Conservation (phyloP, 2,329 filamentous ascomycete genomes). For the Biscogniauxia marginata region DNA sequence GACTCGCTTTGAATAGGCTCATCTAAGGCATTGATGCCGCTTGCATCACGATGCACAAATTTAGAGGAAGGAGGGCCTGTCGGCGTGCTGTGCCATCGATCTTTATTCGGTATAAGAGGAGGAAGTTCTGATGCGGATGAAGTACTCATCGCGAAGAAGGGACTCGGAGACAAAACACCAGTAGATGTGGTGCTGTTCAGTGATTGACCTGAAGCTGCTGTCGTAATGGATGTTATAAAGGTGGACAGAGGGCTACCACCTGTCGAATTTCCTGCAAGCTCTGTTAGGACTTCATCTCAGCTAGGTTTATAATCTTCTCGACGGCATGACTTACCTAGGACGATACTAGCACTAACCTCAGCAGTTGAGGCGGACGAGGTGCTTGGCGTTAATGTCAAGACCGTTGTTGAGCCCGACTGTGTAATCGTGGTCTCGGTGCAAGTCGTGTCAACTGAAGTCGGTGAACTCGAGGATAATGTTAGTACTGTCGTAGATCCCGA, state of each 20-base stretch:
- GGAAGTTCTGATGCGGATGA: constrained; percentile 1
- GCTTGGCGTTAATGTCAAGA: constrained; percentile 9
- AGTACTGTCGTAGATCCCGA: constrained; percentile 11
- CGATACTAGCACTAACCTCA: constrained; percentile 5
- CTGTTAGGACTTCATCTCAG: constrained; percentile 6
- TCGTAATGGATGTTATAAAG: constrained; percentile 26
- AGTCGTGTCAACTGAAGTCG: constrained; percentile 10
- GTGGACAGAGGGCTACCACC: constrained; percentile 19
- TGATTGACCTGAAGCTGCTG: constrained; percentile 10
- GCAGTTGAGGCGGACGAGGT: constrained; percentile 4
- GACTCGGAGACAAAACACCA: not conserved
- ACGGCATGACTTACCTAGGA: constrained; percentile 16
- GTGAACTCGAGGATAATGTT: constrained; percentile 1
- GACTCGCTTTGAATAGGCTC: not conserved
- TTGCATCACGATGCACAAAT: not conserved
- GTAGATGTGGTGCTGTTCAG: constrained; percentile 8
- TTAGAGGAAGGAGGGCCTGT: constrained; percentile 4
- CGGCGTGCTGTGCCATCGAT: constrained; percentile 16
- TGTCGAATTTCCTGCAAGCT: constrained; percentile 16
- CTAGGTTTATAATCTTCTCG: not conserved
- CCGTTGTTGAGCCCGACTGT: constrained; percentile 7
- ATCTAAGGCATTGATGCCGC: not conserved
- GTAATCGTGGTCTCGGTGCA: constrained; percentile 19
- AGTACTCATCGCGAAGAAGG: constrained; percentile 1
- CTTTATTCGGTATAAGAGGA: constrained; percentile 12